phyloP scores from a whole-genome alignment of 495 filamentous ascomycete species.

The Aspergillus campestris region DNA sequence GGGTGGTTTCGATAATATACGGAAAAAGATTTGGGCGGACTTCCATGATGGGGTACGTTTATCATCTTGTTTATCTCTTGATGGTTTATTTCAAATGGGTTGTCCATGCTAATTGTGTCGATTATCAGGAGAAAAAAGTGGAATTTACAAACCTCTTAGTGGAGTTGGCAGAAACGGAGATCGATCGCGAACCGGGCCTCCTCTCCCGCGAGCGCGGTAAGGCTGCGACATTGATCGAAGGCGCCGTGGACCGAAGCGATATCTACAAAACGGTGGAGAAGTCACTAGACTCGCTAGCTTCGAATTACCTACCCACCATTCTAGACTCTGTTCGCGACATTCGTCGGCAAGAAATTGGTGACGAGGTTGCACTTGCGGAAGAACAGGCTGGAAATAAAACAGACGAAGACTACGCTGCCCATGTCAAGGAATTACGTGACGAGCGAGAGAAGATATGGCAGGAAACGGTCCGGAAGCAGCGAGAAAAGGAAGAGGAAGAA shows the following conservation, averaged over 20 bases:
- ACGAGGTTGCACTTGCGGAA: constrained; percentile 62
- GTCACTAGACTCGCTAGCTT: constrained; percentile 59
- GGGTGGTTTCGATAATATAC: constrained; percentile 75
- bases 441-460: constrained; percentile 57
- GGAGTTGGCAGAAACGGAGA: constrained; percentile 67
- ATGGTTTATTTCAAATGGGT: constrained; percentile 1
- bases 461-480: constrained; percentile 54
- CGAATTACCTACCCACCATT: constrained; percentile 53
- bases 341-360: constrained; percentile 64
- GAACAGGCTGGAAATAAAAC: constrained; percentile 63
- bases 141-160: constrained; percentile 58
- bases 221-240: constrained; percentile 76
- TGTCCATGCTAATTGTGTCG: constrained; percentile 1
- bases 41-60: constrained; percentile 64
- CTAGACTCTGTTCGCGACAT: constrained; percentile 60
- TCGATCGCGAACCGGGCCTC: constrained; percentile 69
- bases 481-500: constrained; percentile 59
- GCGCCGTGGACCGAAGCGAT: constrained; percentile 71
- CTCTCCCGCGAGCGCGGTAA: constrained; percentile 72
- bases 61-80: constrained; percentile 1
- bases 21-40: constrained; percentile 73
- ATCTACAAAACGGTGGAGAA: constrained; percentile 68
- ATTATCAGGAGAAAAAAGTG: constrained; percentile 53
- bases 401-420: constrained; percentile 70
- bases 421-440: constrained; percentile 56